phyloP scores from a whole-genome alignment of 805 yeast species.

The Candida mattraensis region DNA sequence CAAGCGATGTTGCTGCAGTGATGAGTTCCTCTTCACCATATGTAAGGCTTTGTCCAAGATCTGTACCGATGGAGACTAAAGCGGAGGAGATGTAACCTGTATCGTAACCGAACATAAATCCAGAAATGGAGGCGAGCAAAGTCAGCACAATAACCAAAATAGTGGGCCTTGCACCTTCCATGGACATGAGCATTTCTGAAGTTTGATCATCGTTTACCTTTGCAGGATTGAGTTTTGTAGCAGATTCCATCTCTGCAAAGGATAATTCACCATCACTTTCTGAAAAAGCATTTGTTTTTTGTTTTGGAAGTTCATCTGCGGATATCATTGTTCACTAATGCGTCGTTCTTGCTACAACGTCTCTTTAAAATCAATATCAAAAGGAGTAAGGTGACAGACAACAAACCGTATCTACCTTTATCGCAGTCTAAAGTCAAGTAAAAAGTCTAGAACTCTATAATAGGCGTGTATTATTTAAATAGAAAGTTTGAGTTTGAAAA shows the following conservation, averaged over 20 bases:
- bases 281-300: constrained; percentile 1
- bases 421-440: too few species aligned
- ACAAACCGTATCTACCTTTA: too few species aligned
- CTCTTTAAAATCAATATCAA: too few species aligned
- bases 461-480: too few species aligned
- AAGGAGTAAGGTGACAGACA: too few species aligned
- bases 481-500: constrained; percentile 1
- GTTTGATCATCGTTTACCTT: constrained; percentile 8
- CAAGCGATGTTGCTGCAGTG: constrained; percentile 92
- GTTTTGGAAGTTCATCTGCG: too few species aligned
- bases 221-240: constrained; percentile 2
- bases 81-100: constrained; percentile 97
- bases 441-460: too few species aligned
- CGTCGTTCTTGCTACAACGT: too few species aligned
- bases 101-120: constrained; percentile 96
- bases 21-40: constrained; percentile 85
- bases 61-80: constrained; percentile 78
- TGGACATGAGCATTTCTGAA: constrained; percentile 8
- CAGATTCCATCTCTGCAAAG: constrained; percentile 7
- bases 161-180: constrained; percentile 55
- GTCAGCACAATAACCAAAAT: constrained; percentile 67
- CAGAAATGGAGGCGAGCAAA: constrained; percentile 82
- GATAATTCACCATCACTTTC: constrained; percentile 1
- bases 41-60: constrained; percentile 60
- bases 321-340: too few species aligned